Evolutionary conservation across 2,329 filamentous ascomycete genomes (phyloP), one percentile per base, ranked within the genome.

Genomic region (Monascus ruber): DNA sequence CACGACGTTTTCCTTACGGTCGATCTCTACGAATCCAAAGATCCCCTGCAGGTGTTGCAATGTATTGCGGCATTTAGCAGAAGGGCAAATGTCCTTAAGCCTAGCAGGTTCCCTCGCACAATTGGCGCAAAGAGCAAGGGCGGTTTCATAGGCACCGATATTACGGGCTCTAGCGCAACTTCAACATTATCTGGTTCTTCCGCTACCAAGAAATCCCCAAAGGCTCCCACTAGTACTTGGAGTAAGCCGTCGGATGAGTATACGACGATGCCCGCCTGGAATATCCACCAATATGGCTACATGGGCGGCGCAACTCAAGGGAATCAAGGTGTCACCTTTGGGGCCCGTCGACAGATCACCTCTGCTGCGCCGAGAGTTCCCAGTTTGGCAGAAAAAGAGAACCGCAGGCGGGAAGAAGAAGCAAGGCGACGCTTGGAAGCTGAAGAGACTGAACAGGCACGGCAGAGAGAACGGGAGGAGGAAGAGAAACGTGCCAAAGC

Each of bases 1-100:
- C 91, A 98, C 68, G 91, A 98, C 64, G 80, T 88, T 49, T 98
- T 98, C 66, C 78, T 96, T 44, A 98, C 91, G 4, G 89, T 98
- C 59, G 91, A 98, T 65, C 73, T 98, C 35, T 98, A 83, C 69
- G 91, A 98, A 64, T 73, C 80, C 49, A 98, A 98, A 63, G 91
- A 98, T 56, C 91, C 91, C 3, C 83, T 91, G 10, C 91, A 98
- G 64, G 91, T 98, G 10, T 66, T 96, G 38, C 91, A 96, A 63
- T 96, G 89, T 51, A 70, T 98, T 40, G 76, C 81, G 43, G 85
- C 91, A 24, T 96, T 98, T 66, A 95, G 88, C 58, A 80, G 91
- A 48, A 80, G 83, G 38, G 89, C 89, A 35, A 76, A 91, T 65
- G 66, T 72, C 11, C 70, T 82, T 39, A 83, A 86, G 45, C 85